Conservation (phyloP, 257 asterid species). For the Ligustrum vulgare region DNA sequence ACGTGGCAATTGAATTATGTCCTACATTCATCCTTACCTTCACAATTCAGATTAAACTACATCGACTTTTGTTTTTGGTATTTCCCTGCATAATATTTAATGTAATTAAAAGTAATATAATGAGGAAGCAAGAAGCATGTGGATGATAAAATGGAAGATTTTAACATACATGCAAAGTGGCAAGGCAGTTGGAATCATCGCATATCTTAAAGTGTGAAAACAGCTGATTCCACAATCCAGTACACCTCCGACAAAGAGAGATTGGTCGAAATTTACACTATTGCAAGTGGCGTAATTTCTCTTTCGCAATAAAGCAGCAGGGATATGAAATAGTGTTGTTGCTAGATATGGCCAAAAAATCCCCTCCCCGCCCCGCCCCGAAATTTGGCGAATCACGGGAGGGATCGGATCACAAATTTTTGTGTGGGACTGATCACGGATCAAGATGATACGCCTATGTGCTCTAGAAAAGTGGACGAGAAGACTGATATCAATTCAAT, state of each 20-base stretch:
- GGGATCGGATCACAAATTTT: too few species aligned
- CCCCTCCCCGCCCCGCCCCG: too few species aligned
- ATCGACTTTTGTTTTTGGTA: too few species aligned
- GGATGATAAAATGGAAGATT: constrained; percentile 1
- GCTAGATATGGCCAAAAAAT: too few species aligned
- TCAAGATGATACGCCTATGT: too few species aligned
- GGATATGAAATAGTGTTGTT: constrained; percentile 38
- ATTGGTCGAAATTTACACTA: constrained; percentile 27
- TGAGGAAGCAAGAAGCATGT: constrained; percentile 7
- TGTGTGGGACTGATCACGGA: too few species aligned
- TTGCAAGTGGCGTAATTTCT: constrained; percentile 32
- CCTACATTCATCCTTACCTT: constrained; percentile 46
- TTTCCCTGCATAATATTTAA: constrained; percentile 26
- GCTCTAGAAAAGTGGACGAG: too few species aligned
- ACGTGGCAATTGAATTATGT: neutral
- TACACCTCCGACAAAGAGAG: constrained; percentile 38
- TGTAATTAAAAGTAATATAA: neutral
- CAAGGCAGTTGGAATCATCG: constrained; percentile 35
- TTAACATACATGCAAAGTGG: constrained; percentile 54
- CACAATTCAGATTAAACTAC: constrained; percentile 52
- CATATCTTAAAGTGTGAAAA: constrained; percentile 37
- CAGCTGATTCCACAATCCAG: constrained; percentile 38
- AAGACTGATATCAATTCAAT: too few species aligned
- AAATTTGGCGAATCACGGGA: too few species aligned
- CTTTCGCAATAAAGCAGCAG: constrained; percentile 28